Evolutionary conservation across 2,329 filamentous ascomycete genomes (phyloP), one percentile per base, ranked within the genome.

Genomic region (Colletotrichum acutatum): DNA sequence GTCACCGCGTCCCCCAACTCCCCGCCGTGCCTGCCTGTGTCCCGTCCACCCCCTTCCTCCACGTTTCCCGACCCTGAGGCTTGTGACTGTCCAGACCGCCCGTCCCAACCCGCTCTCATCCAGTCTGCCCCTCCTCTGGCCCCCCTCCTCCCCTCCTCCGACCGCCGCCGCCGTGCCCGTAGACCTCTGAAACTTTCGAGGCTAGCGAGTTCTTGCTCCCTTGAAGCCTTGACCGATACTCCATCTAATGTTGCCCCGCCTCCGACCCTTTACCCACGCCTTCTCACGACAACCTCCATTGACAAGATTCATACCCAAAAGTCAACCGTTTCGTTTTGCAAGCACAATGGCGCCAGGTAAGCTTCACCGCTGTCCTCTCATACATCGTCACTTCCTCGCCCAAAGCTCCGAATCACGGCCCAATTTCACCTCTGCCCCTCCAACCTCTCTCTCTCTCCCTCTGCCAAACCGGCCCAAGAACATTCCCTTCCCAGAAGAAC

Each of bases 271-370:
- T 28, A 54, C 63, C 49, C 68, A 56, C 46, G 57, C 63, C 24
- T 59, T 71, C 64, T 52, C 56, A 71, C 64, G 68, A 68, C 56
- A 68, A 68, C 68, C 46, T 52, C 63, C 65, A 42, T 34, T 54
- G 37, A 49, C 30, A 22, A 60, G 46, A 24, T 56, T 34, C 60
- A 11, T 52, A 57, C 54, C 16, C n/a, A 52, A 42, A 68, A 71
- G 54, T 53, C 74, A 75, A 52, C 4, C 28, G 46, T 63, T 5
- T n/a, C 46, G 46, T 72, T 74, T 74, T 71, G 66, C 72, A 66
- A 75, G 67, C 74, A 79, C 72, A 69, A 81, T 81, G 80, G 79
- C 79, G 69, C 76, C 79, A 46, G 75, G 79, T 81, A 79, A 52
- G 79, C 60, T 46, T 42, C 28, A 54, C 54, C 28, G 5, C 42